Evolutionary conservation across 331 rosid genomes (phyloP).

Genomic region (Telfairia occidentalis): DNA sequence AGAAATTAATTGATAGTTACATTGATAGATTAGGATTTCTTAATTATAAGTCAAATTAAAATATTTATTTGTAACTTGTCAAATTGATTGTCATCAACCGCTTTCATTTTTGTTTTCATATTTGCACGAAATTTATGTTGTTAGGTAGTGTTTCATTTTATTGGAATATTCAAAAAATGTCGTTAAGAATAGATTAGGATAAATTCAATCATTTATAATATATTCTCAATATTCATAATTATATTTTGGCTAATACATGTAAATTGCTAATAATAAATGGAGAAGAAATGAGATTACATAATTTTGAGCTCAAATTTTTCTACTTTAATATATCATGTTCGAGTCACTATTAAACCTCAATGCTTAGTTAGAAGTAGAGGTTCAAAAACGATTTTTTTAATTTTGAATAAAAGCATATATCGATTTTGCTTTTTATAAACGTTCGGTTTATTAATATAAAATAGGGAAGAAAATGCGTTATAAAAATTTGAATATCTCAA

Average conservation of each 20-base stretch:
- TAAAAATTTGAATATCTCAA: neutral
- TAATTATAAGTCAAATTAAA: neutral
- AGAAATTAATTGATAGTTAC: neutral
- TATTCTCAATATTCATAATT: neutral
- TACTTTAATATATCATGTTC: neutral
- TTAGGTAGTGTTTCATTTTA: neutral
- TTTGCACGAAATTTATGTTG: neutral
- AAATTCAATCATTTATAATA: neutral
- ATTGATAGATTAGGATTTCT: neutral
- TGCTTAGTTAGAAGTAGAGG: no score
- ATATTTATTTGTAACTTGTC: neutral
- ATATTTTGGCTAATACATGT: neutral
- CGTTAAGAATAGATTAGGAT: neutral
- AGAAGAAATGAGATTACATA: neutral
- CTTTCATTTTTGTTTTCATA: neutral
- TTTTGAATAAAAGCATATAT: no score
- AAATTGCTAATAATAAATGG: neutral
- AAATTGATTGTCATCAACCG: neutral
- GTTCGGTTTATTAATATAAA: neutral
- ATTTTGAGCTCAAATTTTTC: neutral
- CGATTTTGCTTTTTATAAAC: neutral
- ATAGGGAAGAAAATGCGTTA: neutral
- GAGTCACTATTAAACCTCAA: neutral
- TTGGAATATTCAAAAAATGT: neutral
- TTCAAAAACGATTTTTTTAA: no score